Base-by-base conservation (phyloP, 2,329 filamentous ascomycete species). In the Exophiala sp. region DNA sequence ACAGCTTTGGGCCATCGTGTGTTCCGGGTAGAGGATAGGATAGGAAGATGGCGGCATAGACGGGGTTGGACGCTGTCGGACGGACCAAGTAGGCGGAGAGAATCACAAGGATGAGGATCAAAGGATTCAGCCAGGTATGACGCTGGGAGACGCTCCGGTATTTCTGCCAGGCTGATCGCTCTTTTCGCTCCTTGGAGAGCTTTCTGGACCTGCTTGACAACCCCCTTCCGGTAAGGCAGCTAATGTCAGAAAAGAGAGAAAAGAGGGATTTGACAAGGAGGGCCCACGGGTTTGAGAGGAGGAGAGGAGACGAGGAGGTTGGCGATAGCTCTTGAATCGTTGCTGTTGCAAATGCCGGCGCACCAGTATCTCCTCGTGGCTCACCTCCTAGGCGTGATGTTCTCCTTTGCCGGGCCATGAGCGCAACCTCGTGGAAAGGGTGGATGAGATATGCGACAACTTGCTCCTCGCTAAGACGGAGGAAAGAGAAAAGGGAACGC, bases 21-120 rank as follows among this genome's bases (percentile, higher is more conserved):
- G 65, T 70, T 21, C 64, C 61, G 2, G 65, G 68, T n/a, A 88
- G 73, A 56, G 79, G 78, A 71, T 95, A 95, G 41, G 87, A 89
- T 52, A 94, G 82, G 75, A 91, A 91, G 66, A 94, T 80, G 67
- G 86, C 88, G 67, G 74, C 76, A 68, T 84, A 75, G 49, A 93
- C 65, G n/a, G 84, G 83, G 67, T 94, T 94, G 50, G 82, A 79
- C 56, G 82, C 75, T 63, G 77, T 78, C 6, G 88, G 88, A 64
- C 86, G 82, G 64, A 84, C 63, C 60, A 79, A 78, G 71, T 88
- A 94, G 55, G 80, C 73, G 39, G 73, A 68, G 52, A 84, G 68
- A 64, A 88, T 75, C 64, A 79, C 58, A 56, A 77, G 56, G 46
- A 86, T 69, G 55, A 90, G 68, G 60, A 83, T 68, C 52, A 89